Evolutionary conservation across 2,329 filamentous ascomycete genomes (phyloP).

Genomic region (Arthrobotrys iridis): DNA sequence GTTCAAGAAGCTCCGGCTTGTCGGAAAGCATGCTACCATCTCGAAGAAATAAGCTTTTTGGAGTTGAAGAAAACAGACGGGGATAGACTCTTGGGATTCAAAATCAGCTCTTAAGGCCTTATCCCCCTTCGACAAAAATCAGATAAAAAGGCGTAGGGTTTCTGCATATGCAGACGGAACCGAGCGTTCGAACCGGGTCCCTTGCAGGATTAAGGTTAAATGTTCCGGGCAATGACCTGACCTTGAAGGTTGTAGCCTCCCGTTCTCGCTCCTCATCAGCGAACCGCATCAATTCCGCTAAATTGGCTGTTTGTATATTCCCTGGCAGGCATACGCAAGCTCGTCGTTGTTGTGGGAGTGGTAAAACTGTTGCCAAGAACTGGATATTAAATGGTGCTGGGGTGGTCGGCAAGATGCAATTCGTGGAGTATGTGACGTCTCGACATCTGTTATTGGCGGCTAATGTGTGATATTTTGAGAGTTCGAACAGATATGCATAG

Average conservation of each 20-base stretch:
- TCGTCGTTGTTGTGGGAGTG: conserved; percentile 14
- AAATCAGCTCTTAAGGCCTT: neutral
- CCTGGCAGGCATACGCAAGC: conserved; percentile 41
- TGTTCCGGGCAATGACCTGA: conserved; percentile 9
- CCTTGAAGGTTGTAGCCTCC: conserved; percentile 15
- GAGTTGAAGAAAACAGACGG: conserved; percentile 2
- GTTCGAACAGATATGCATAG: too few relatives aligned
- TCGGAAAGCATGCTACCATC: neutral
- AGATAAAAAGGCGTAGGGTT: neutral
- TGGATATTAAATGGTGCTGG: conserved; percentile 7
- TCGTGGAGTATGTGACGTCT: conserved; percentile 12
- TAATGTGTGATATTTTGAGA: too few relatives aligned
- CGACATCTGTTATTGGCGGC: conserved; percentile 1
- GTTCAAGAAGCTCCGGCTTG: neutral
- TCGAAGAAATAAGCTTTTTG: conserved; percentile 32
- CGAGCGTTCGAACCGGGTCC: conserved; percentile 28
- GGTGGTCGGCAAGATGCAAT: conserved; percentile 21
- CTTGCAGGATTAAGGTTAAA: conserved; percentile 43
- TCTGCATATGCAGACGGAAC: conserved; percentile 24
- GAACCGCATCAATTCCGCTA: conserved; percentile 18
- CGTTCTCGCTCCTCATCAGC: conserved; percentile 5
- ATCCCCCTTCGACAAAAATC: neutral
- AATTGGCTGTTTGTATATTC: conserved; percentile 11
- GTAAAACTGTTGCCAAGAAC: conserved; percentile 38
- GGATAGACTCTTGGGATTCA: conserved; percentile 6